phyloP scores from a whole-genome alignment of 2,329 filamentous ascomycete species.

The Aspergillus piperis region DNA sequence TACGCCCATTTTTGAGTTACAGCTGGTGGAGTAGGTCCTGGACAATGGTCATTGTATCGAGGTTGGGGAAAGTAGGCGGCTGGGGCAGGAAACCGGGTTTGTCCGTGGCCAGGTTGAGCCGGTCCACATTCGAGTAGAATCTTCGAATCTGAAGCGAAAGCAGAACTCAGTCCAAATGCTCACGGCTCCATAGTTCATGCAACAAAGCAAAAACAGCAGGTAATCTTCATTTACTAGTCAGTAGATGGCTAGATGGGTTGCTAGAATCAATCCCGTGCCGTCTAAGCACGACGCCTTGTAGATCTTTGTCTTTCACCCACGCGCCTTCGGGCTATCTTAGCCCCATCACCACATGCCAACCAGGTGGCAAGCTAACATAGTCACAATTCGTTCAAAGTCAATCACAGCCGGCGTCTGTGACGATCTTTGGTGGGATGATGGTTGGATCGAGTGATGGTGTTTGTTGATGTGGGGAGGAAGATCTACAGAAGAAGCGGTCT shows the following conservation, averaged over 20 bases:
- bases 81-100: neutral
- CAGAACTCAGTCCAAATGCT: neutral
- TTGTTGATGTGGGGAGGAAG: slow-evolving; percentile 5
- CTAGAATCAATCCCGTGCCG: neutral
- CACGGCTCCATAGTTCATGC: slow-evolving; percentile 4
- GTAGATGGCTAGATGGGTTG: neutral
- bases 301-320: neutral
- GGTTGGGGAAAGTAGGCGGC: neutral
- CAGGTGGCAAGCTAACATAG: neutral
- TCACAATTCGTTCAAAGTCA: neutral
- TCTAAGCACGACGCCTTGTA: neutral
- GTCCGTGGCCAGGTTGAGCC: neutral
- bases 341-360: slow-evolving; percentile 6
- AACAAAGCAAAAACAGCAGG: neutral
- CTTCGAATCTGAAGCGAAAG: slow-evolving; percentile 1
- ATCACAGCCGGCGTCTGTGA: slow-evolving; percentile 1
- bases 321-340: neutral
- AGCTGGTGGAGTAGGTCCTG: slow-evolving; percentile 15
- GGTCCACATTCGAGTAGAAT: neutral
- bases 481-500: slow-evolving; percentile 10
- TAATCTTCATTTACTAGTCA: neutral
- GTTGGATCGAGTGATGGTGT: neutral
- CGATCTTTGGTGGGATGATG: slow-evolving; percentile 1
- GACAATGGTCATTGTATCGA: slow-evolving; percentile 1
- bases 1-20: neutral